A percentile compares a stretch with the other conserved stretches of the same genome.
phyloP scores from a whole-genome alignment of 805 yeast genomes.

The Diddensiella caesifluorescens region DNA sequence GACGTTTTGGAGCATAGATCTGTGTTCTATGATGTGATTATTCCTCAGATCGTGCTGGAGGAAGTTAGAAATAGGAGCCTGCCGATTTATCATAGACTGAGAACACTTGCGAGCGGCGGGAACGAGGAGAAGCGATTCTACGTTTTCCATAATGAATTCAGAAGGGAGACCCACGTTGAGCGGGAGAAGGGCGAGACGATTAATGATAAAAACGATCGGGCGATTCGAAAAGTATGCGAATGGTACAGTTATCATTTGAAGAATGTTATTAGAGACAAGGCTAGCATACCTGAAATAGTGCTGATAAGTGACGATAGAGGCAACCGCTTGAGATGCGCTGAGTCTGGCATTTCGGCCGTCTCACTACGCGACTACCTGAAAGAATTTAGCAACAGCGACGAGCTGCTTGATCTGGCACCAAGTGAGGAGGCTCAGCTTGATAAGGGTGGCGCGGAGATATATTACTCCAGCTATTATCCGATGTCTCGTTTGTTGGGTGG shows the following conservation, averaged over 20 bases:
- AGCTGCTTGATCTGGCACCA: slow-evolving; percentile 74
- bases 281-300: slow-evolving; percentile 26
- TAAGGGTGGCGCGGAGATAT: not conserved
- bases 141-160: slow-evolving; percentile 91
- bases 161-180: slow-evolving; percentile 58
- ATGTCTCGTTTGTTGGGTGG: slow-evolving; percentile 88
- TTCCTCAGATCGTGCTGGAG: slow-evolving; percentile 94
- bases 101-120: slow-evolving; percentile 63
- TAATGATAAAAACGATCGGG: slow-evolving; percentile 88
- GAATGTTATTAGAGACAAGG: slow-evolving; percentile 20
- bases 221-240: slow-evolving; percentile 67
- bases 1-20: slow-evolving; percentile 76
- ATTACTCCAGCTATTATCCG: slow-evolving; percentile 71
- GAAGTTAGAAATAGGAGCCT: slow-evolving; percentile 84
- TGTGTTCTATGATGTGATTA: slow-evolving; percentile 79
- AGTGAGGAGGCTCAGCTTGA: not conserved
- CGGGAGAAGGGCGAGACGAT: slow-evolving; percentile 64
- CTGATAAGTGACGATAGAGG: slow-evolving; percentile 70
- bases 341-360: slow-evolving; percentile 49
- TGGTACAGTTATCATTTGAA: slow-evolving; percentile 70
- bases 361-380: slow-evolving; percentile 67
- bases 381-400: slow-evolving; percentile 63
- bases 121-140: slow-evolving; percentile 73
- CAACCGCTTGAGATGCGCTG: slow-evolving; percentile 52
- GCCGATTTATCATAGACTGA: slow-evolving; percentile 80